Evolutionary conservation across 139 green algal genomes (phyloP).

Genomic region (Yamagishiella unicocca): DNA sequence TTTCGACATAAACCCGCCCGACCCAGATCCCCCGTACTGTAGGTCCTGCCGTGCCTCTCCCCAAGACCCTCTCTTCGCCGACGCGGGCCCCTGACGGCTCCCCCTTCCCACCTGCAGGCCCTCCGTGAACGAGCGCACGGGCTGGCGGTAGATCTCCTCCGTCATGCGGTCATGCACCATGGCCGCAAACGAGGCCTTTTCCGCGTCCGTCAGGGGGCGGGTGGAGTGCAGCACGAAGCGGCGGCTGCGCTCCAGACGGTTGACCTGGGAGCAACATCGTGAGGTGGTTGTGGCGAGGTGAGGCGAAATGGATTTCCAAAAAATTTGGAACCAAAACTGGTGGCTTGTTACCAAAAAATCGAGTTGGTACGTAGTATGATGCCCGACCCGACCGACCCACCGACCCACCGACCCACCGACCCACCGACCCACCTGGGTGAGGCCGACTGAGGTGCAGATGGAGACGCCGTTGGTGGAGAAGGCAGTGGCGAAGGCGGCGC

Average conservation of each 20-base stretch:
- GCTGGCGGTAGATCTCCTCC: slow-evolving; percentile 93
- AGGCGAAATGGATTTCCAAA: too few relatives aligned
- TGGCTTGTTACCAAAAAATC: too few relatives aligned
- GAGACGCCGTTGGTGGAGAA: slow-evolving; percentile 98
- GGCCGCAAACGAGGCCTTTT: slow-evolving; percentile 68
- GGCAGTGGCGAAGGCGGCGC: slow-evolving; percentile 95
- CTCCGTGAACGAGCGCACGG: slow-evolving; percentile 81
- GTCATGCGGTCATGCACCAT: slow-evolving; percentile 98
- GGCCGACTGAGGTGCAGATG: slow-evolving; percentile 92
- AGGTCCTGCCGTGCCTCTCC: background rate
- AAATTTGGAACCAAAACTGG: too few relatives aligned
- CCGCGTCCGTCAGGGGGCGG: slow-evolving; percentile 55
- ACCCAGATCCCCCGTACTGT: background rate
- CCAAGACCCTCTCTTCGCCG: too few relatives aligned
- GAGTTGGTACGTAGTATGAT: too few relatives aligned
- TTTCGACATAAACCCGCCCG: too few relatives aligned
- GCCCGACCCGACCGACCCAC: background rate
- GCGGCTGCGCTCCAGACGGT: slow-evolving; percentile 85
- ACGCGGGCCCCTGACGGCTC: too few relatives aligned
- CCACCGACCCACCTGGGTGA: slow-evolving; percentile 74
- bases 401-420: background rate
- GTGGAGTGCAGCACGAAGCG: slow-evolving; percentile 79
- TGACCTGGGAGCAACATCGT: too few relatives aligned
- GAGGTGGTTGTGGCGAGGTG: too few relatives aligned
- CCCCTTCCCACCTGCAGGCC: slow-evolving; percentile 12